A percentile compares a stretch with the other conserved stretches of the same genome.
These are phyloP conservation scores for Trichoderma semiorbis DNA, from an alignment of 2,329 filamentous ascomycete genomes.

Conservation along the genomic window DNA sequence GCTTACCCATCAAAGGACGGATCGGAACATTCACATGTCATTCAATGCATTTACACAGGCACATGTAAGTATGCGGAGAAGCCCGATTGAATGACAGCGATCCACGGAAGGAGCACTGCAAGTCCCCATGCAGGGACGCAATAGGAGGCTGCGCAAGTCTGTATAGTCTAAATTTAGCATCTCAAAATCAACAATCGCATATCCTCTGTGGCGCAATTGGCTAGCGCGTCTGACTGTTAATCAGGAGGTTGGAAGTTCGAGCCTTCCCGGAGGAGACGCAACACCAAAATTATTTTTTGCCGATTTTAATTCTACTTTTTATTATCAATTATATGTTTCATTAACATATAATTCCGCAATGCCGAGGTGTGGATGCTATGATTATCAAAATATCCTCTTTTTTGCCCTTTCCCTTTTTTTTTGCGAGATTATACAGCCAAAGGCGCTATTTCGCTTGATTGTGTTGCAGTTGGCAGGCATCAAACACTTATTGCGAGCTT, in stretches of 20 bases:
- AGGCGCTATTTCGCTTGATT: background rate
- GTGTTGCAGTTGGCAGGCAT: background rate
- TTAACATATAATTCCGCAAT: background rate
- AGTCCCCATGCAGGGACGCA: background rate
- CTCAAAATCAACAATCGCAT: background rate
- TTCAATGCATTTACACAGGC: background rate
- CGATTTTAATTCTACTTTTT: background rate
- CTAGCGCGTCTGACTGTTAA: conserved; percentile 60
- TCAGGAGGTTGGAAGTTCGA: conserved; percentile 23
- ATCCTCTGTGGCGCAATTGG: conserved; percentile 47
- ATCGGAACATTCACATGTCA: conserved; percentile 9
- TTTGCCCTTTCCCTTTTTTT: background rate
- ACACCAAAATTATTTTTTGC: background rate
- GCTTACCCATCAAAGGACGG: background rate
- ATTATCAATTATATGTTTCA: background rate
- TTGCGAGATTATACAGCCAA: background rate
- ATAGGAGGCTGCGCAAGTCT: background rate
- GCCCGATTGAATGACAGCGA: background rate
- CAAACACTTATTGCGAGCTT: background rate
- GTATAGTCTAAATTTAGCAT: background rate
- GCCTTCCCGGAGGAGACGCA: conserved; percentile 20
- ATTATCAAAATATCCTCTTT: background rate
- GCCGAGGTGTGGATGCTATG: background rate
- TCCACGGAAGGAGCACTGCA: background rate
- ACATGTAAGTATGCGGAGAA: background rate